These are phyloP conservation scores for Stygiomarasmius scandens DNA, from an alignment of 1,284 basidiomycete genomes.

Conservation along the genomic window DNA sequence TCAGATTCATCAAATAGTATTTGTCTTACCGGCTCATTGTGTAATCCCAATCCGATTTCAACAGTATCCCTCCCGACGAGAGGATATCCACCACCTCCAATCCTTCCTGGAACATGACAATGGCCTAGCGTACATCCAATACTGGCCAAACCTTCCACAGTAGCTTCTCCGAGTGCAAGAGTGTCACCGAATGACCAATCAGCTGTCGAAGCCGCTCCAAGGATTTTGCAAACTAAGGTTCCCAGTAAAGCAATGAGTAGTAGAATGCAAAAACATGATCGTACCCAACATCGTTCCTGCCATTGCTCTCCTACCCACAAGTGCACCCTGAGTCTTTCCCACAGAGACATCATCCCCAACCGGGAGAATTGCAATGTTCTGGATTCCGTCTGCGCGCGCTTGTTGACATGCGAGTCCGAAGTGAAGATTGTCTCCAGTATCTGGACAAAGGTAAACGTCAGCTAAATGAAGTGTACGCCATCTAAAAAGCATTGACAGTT, in stretches of 20 bases:
- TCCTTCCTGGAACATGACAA: constrained; percentile 15
- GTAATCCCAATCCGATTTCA: constrained; percentile 11
- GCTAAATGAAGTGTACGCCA: not conserved
- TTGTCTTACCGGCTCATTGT: constrained; percentile 12
- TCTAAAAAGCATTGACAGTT: not conserved
- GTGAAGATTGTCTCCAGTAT: constrained; percentile 13
- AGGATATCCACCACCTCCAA: constrained; percentile 10
- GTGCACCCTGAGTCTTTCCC: constrained; percentile 10
- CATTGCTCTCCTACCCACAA: constrained; percentile 13
- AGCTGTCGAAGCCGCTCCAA: constrained; percentile 11
- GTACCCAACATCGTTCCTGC: constrained; percentile 11
- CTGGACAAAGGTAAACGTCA: not conserved
- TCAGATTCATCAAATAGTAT: too few species aligned
- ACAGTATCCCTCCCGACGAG: constrained; percentile 17
- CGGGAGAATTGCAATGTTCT: constrained; percentile 16
- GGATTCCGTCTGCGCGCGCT: constrained; percentile 10
- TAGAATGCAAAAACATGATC: not conserved
- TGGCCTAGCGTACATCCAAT: constrained; percentile 13
- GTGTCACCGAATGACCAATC: constrained; percentile 1
- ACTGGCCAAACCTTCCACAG: constrained; percentile 6
- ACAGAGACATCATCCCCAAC: constrained; percentile 14
- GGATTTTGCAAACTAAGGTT: constrained; percentile 10
- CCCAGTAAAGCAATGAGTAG: not conserved
- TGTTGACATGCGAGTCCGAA: constrained; percentile 15
- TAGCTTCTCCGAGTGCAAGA: constrained; percentile 7